A percentile compares a stretch with the other conserved stretches of the same genome.
Conservation (phyloP, 2,329 filamentous ascomycete species). For the Coniella lustricola region DNA sequence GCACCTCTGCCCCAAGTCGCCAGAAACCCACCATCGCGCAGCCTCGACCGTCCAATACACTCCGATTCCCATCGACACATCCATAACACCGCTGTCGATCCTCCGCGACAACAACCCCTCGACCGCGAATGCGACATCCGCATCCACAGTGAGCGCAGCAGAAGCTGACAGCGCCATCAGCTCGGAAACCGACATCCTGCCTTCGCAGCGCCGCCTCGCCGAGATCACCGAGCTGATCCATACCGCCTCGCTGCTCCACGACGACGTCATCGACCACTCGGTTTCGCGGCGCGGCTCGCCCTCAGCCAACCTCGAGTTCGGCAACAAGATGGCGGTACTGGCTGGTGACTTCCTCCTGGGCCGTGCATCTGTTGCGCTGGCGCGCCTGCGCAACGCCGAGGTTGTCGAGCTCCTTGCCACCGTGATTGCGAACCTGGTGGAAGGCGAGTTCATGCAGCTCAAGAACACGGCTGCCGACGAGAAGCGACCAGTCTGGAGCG, state of each 20-base stretch:
- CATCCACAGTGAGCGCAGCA: conserved; percentile 24
- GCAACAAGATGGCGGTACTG: conserved; percentile 98
- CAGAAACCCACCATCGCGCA: conserved; percentile 34
- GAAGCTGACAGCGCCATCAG: conserved; percentile 30
- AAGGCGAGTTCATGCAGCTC: conserved; percentile 99
- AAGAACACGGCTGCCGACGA: conserved; percentile 93
- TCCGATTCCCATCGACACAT: conserved; percentile 37
- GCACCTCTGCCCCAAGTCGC: conserved; percentile 61
- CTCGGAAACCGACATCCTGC: conserved; percentile 64
- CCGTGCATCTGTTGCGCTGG: conserved; percentile 86
- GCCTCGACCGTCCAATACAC: conserved; percentile 22
- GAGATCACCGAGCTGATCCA: conserved; percentile 98
- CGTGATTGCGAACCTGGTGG: conserved; percentile 94
- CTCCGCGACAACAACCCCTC: conserved; percentile 80
- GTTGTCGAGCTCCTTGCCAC: conserved; percentile 92
- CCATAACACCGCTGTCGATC: conserved; percentile 48
- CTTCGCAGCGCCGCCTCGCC: conserved; percentile 84
- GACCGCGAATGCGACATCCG: conserved; percentile 49
- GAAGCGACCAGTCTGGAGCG: conserved; percentile 73
- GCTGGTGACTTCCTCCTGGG: conserved; percentile 96
- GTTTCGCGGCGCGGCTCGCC: conserved; percentile 74
- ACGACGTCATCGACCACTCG: conserved; percentile 96
- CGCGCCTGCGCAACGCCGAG: conserved; percentile 83
- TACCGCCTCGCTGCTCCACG: conserved; percentile 90
- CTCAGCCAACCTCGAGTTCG: conserved; percentile 90